Evolutionary conservation across 345 rosid genomes (phyloP), one percentile per base, ranked within the genome.

Genomic region (Salix exigua): DNA sequence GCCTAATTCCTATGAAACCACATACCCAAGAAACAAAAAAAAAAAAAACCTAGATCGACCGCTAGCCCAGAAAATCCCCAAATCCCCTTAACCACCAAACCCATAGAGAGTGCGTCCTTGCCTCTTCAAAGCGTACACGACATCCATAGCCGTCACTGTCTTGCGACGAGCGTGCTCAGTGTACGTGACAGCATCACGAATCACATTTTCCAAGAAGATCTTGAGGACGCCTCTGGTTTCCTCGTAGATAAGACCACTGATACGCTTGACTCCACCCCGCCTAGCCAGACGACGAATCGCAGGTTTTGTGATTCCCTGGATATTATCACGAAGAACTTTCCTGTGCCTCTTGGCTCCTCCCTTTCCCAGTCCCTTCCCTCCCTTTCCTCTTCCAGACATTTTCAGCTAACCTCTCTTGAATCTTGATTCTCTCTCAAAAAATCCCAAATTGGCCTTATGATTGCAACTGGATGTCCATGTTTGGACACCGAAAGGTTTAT

Each of bases 101-200:
- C 92, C 90, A 6, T 89, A 87, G 26, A 88, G 84, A 33, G 91
- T 88, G 23, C 91, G 85, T 19, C 91, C 91, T 40, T 88, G 91
- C 77, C 90, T 82, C 86, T 88, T 88, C 74, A 88, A 74, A 1
- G 91, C 90, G 18, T 87, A 88, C 1, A 88, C 89, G 0, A 88
- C 91, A 60, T 88, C 91, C 90, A 89, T 89, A 1, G 92, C 90
- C 0, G 92, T 89, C 21, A 89, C 90, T 0, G 90, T 89, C 86
- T 89, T 89, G 79, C 90, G 82, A 81, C 90, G 71, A 0, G 90
- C 89, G 75, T 88, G 91, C 77, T 88, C 91, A 0, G 89, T 88
- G 79, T 88, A 88, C 8, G 91, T 87, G 0, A 87, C 87, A 0
- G 89, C 87, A 7, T 88, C 90, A 2, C 91, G 89, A 5, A 87